phyloP scores from a whole-genome alignment of 1,139 yeast species.

The Meyerozyma carpophila region DNA sequence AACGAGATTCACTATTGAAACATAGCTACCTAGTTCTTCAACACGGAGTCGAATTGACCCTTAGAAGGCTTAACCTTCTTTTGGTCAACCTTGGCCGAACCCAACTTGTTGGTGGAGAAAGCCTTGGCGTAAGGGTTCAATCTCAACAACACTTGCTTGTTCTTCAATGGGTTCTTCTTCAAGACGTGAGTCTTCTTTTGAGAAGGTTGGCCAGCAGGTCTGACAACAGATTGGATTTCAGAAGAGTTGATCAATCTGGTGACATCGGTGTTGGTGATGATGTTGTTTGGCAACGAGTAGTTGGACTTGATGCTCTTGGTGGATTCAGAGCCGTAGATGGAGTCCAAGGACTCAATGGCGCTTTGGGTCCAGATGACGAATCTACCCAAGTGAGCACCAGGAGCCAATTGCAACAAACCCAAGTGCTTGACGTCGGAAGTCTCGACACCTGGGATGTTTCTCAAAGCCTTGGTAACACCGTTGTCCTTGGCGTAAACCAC shows the following conservation, averaged over 20 bases:
- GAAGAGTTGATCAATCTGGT: constrained; percentile 98
- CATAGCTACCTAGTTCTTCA: constrained; percentile 39
- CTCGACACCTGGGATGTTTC: constrained; percentile 99
- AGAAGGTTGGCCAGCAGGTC: constrained; percentile 93
- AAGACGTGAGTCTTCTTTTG: constrained; percentile 93
- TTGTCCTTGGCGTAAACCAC: constrained; percentile 97
- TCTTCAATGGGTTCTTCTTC: constrained; percentile 99
- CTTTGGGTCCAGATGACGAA: constrained; percentile 99
- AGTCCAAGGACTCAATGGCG: constrained; percentile 95
- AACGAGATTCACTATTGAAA: not conserved
- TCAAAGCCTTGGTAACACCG: constrained; percentile 97
- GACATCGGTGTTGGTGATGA: constrained; percentile 92
- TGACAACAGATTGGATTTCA: constrained; percentile 95
- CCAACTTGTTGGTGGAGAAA: constrained; percentile 85
- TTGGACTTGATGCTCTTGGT: constrained; percentile 81
- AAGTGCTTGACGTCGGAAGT: constrained; percentile 88
- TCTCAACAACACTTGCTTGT: constrained; percentile 97
- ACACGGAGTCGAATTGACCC: constrained; percentile 64
- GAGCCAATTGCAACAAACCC: constrained; percentile 98
- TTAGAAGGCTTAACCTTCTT: constrained; percentile 62
- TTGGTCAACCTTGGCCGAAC: constrained; percentile 73
- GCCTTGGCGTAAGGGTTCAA: constrained; percentile 99
- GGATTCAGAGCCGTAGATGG: constrained; percentile 94
- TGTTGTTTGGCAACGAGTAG: constrained; percentile 91
- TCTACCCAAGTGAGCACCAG: constrained; percentile 99